Percentiles rank a stretch among this genome's conserved stretches.
Conservation (phyloP, 179 eudicot genomes). For the Silene coronaria region DNA sequence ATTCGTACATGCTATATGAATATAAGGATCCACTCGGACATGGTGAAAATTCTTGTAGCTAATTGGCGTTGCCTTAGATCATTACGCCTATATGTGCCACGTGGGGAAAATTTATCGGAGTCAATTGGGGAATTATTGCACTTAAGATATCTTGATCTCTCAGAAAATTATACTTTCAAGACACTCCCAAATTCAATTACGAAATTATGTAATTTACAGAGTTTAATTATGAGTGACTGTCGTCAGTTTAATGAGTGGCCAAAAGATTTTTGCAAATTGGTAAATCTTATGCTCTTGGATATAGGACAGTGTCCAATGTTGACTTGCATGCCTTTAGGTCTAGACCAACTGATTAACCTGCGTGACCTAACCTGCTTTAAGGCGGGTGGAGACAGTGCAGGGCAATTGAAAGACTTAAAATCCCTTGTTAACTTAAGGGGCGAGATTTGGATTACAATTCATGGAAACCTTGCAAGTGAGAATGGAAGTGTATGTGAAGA, state of each 20-base stretch:
- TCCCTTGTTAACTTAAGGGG: conserved; percentile 16
- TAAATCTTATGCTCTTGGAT: conserved; percentile 15
- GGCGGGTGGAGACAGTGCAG: neutral
- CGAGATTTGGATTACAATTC: neutral
- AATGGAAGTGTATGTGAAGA: neutral
- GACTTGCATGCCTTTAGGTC: conserved; percentile 13
- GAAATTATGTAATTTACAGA: conserved; percentile 16
- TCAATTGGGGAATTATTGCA: conserved; percentile 22
- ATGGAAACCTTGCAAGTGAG: neutral
- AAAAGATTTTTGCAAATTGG: conserved; percentile 11
- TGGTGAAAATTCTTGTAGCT: conserved; percentile 2
- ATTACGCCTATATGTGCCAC: conserved; percentile 12
- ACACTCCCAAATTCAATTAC: conserved; percentile 18
- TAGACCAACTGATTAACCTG: conserved; percentile 16
- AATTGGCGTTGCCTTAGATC: conserved; percentile 22
- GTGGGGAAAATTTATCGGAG: conserved; percentile 7
- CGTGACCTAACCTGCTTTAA: neutral
- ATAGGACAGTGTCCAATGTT: neutral
- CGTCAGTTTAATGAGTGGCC: conserved; percentile 1
- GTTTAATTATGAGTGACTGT: neutral
- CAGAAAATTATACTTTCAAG: neutral
- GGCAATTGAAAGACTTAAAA: conserved; percentile 7
- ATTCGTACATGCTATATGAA: neutral
- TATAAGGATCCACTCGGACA: no score
- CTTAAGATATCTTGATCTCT: conserved; percentile 26